phyloP scores from a whole-genome alignment of 805 yeast species.

The Nakazawaea ernobii region DNA sequence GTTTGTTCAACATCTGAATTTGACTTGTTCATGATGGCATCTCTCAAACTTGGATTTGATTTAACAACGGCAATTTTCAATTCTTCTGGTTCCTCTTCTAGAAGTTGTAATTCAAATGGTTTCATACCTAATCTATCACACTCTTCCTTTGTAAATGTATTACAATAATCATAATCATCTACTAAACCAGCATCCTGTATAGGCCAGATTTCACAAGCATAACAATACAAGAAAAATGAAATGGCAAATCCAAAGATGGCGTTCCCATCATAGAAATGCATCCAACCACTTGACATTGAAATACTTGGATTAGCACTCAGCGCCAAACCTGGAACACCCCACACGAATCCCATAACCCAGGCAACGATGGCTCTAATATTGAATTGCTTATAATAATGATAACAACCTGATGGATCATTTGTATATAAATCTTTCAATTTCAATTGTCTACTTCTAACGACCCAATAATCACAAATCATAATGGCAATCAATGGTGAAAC shows the following conservation, averaged over 20 bases:
- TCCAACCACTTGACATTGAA: conserved; percentile 33
- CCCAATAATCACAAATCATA: conserved; percentile 31
- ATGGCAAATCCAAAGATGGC: conserved; percentile 36
- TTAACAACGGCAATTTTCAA: neutral
- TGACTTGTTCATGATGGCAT: neutral
- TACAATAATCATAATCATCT: conserved; percentile 29
- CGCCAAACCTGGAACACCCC: conserved; percentile 46
- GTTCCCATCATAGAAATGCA: conserved; percentile 37
- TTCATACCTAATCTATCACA: conserved; percentile 25
- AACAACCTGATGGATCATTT: conserved; percentile 21
- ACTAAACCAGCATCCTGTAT: conserved; percentile 24
- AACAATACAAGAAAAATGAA: conserved; percentile 32
- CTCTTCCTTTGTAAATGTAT: conserved; percentile 25
- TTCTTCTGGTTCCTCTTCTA: conserved; percentile 8
- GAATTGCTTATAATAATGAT: conserved; percentile 36
- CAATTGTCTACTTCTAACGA: conserved; percentile 33
- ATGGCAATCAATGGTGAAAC: conserved; percentile 34
- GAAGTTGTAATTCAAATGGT: conserved; percentile 13
- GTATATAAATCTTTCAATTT: conserved; percentile 36
- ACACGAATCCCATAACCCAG: conserved; percentile 36
- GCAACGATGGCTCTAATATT: conserved; percentile 36
- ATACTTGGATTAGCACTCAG: conserved; percentile 21
- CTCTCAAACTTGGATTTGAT: conserved; percentile 2
- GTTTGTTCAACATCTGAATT: neutral
- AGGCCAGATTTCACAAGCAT: conserved; percentile 30